These are phyloP conservation scores for Fusarium robinianum DNA, from an alignment of 2,329 filamentous ascomycete genomes.

Conservation along the genomic window DNA sequence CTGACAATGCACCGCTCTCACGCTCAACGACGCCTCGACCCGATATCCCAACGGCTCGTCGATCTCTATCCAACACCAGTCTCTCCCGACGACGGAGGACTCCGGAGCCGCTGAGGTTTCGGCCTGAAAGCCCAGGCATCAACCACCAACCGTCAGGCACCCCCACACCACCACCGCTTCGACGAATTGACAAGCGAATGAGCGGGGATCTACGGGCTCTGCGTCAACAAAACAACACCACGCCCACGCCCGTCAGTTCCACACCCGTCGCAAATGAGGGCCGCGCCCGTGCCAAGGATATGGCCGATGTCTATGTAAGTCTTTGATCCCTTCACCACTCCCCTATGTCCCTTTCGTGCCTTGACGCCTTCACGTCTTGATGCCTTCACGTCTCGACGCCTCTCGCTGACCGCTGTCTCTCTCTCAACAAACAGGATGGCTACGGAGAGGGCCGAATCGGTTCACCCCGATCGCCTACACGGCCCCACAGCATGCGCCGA, in stretches of 20 bases:
- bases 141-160: slow-evolving; percentile 42
- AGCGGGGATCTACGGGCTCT: slow-evolving; percentile 71
- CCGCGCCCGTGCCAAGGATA: slow-evolving; percentile 80
- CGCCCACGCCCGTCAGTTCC: slow-evolving; percentile 30
- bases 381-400: neutral
- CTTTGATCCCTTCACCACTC: slow-evolving; percentile 26
- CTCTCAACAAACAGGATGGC: slow-evolving; percentile 82
- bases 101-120: slow-evolving; percentile 57
- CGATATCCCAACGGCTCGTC: slow-evolving; percentile 40
- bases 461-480: slow-evolving; percentile 88
- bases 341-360: neutral
- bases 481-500: slow-evolving; percentile 93
- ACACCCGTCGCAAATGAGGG: slow-evolving; percentile 85
- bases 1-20: slow-evolving; percentile 40
- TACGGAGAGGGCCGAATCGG: slow-evolving; percentile 85
- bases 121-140: slow-evolving; percentile 67
- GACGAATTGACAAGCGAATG: slow-evolving; percentile 68
- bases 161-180: slow-evolving; percentile 70
- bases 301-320: slow-evolving; percentile 95
- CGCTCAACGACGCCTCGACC: slow-evolving; percentile 31
- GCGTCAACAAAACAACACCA: slow-evolving; percentile 44
- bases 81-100: slow-evolving; percentile 56
- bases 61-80: slow-evolving; percentile 59
- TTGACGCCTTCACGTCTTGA: neutral
- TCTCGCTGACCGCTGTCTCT: slow-evolving; percentile 29